Percentiles rank a stretch among this genome's conserved stretches.
phyloP scores from a whole-genome alignment of 192 early-diverging fungal genomes.

The Phycomyces blakesleeanus region DNA sequence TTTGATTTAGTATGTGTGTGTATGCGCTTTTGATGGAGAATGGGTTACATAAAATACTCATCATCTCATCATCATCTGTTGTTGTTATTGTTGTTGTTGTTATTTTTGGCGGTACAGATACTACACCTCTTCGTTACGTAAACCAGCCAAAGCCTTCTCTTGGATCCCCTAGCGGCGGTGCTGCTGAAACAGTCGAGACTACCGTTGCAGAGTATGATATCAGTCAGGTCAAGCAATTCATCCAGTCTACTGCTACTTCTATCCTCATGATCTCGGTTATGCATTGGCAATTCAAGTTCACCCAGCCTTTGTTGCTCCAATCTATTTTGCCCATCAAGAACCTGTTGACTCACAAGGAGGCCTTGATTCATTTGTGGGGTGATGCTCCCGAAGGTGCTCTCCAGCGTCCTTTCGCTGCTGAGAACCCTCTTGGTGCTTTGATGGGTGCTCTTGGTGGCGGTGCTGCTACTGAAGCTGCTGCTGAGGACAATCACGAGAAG shows the following conservation, averaged over 20 bases:
- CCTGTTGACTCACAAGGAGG: conserved; percentile 64
- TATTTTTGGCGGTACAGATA: too few relatives aligned
- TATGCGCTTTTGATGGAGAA: too few relatives aligned
- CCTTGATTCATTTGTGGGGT: conserved; percentile 79
- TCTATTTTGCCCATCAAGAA: conserved; percentile 75
- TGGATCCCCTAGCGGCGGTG: conserved; percentile 14
- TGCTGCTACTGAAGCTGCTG: conserved; percentile 13
- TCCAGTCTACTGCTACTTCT: conserved; percentile 69
- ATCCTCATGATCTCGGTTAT: conserved; percentile 73
- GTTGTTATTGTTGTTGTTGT: too few relatives aligned
- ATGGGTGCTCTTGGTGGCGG: conserved; percentile 32
- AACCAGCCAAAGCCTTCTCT: conserved; percentile 60
- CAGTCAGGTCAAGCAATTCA: conserved; percentile 60
- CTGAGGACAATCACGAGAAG: conserved; percentile 2
- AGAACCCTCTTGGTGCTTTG: conserved; percentile 65
- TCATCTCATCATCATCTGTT: background rate
- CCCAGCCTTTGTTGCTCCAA: conserved; percentile 87
- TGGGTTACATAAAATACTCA: background rate
- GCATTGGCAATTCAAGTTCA: conserved; percentile 86
- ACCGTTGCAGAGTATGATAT: conserved; percentile 76
- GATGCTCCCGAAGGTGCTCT: conserved; percentile 75
- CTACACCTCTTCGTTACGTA: conserved; percentile 73
- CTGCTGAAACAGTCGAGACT: conserved; percentile 20
- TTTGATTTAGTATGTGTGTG: too few relatives aligned
- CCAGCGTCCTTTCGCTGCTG: conserved; percentile 78